Evolutionary conservation across 805 yeast genomes (phyloP), one percentile per base, ranked within the genome.

Genomic region (Candida boidinii): DNA sequence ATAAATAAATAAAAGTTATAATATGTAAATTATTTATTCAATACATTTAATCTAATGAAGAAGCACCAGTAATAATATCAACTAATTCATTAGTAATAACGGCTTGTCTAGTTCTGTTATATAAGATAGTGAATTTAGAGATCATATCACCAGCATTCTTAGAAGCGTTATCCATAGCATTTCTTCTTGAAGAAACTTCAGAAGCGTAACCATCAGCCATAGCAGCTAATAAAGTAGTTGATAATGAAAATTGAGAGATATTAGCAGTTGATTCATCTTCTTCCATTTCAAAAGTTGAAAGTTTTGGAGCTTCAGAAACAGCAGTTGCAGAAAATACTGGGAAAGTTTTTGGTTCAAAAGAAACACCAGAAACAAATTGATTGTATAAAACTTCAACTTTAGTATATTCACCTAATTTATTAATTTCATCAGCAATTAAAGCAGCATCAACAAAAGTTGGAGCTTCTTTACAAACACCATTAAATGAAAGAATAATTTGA

Each of bases 101-200:
- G 49, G 96, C 96, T 76, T 92, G 98, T 75, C 96, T 86, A 57
- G 96, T 82, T 78, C 98, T 90, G 88, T 92, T 92, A 72, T 92
- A 92, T 67, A 92, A 79, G 64, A 92, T 92, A 49, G 97, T 82
- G 82, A 84, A 90, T 60, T 76, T 81, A 69, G 75, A 78, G 61
- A 92, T 92, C 97, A 92, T 92, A 55, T 92, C 98, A 69, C 95
- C 95, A 44, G 98, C 98, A 62, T 90, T 90, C 92, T 92, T 90
- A 50, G 96, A 87, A 43, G 98, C 98, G 59, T 92, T 92, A 69
- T 90, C 98, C 98, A 90, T 90, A 50, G 98, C 97, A 62, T 86
- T 90, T 79, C 98, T 88, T 79, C 98, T 88, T 40, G 98, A 96
- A 45, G 94, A 81, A 48, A 88, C 75, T 73, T 90, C 98, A 38